A percentile compares a stretch with the other conserved stretches of the same genome.
Evolutionary conservation across 176 grass and related monocot species (phyloP).

Genomic region (Eragrostis curvula): DNA sequence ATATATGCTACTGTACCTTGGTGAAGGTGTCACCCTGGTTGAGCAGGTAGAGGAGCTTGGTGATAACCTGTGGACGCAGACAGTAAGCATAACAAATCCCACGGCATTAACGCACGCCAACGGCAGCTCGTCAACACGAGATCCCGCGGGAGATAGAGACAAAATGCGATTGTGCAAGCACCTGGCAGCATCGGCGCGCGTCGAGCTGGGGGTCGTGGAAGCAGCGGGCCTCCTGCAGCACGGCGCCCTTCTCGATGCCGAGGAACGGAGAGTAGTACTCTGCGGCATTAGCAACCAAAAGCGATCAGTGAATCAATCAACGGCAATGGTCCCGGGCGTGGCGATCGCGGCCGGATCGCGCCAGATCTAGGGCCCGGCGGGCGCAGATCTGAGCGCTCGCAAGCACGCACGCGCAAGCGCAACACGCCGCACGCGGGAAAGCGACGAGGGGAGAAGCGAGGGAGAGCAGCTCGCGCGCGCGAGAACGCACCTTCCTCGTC

Average conservation of each 20-base stretch:
- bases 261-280: conserved; percentile 95
- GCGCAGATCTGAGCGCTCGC: conserved; percentile 26
- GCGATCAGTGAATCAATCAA: background rate
- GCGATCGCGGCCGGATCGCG: conserved; percentile 9
- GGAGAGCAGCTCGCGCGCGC: background rate
- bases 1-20: conserved; percentile 53
- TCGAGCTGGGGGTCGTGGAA: conserved; percentile 98
- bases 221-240: conserved; percentile 94
- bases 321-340: background rate
- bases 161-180: conserved; percentile 25
- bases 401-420: background rate
- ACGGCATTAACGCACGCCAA: background rate
- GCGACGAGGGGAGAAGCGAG: background rate
- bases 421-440: background rate
- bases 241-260: conserved; percentile 97
- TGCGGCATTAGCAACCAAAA: conserved; percentile 45
- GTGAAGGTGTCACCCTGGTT: conserved; percentile 99
- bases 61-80: conserved; percentile 74
- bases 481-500: conserved; percentile 84
- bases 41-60: conserved; percentile 97
- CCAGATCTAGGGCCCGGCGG: conserved; percentile 24
- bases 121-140: background rate
- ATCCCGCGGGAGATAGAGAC: background rate
- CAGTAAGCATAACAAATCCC: conserved; percentile 37
- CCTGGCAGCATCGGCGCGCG: conserved; percentile 93